phyloP scores from a whole-genome alignment of 2,329 filamentous ascomycete genomes.

The Aquanectria penicillioides region DNA sequence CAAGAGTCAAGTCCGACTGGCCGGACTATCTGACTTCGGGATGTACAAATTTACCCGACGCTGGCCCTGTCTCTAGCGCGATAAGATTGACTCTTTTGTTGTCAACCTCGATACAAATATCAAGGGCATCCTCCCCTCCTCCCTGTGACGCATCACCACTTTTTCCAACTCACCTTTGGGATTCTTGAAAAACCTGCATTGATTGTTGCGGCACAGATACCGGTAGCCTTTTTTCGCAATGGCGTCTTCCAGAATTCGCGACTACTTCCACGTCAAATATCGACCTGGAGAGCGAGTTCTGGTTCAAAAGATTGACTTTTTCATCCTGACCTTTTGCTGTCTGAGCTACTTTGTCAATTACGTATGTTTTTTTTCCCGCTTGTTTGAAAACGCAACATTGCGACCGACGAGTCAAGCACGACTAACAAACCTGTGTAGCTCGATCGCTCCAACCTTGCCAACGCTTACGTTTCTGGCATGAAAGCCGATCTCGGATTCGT shows the following conservation, averaged over 20 bases:
- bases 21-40: background rate
- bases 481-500: slow-evolving; percentile 58
- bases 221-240: background rate
- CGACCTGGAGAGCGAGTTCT: slow-evolving; percentile 55
- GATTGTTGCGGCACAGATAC: background rate
- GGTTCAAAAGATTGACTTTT: slow-evolving; percentile 70
- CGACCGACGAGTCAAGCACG: no score
- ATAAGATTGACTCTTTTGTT: background rate
- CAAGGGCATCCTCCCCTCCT: background rate
- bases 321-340: slow-evolving; percentile 72
- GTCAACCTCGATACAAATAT: background rate
- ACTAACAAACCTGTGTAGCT: slow-evolving; percentile 34
- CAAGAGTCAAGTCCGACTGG: no score
- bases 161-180: background rate
- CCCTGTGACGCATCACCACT: background rate
- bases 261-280: slow-evolving; percentile 48
- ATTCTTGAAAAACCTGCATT: no score
- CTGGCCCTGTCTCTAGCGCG: background rate
- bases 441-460: slow-evolving; percentile 51
- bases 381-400: accelerated
- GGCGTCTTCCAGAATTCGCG: slow-evolving; percentile 34
- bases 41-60: background rate
- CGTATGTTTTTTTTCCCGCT: slow-evolving; percentile 44
- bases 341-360: slow-evolving; percentile 66
- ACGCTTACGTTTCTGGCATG: slow-evolving; percentile 57